phyloP scores from a whole-genome alignment of 495 filamentous ascomycete species.

The Neurospora sp. region DNA sequence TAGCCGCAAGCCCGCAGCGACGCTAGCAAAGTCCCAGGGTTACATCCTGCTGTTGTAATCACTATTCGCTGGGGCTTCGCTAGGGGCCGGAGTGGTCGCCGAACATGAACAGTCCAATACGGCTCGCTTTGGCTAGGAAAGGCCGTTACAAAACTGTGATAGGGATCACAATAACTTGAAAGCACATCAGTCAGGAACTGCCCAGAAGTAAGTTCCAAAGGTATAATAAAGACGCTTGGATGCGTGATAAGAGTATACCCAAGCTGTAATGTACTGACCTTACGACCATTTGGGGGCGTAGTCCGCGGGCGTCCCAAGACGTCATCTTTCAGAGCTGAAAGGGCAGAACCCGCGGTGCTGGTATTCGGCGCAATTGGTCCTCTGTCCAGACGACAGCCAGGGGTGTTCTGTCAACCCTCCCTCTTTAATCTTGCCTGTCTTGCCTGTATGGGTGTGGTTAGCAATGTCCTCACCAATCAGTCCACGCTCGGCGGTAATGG shows the following conservation, averaged over 20 bases:
- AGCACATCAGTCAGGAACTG: no score
- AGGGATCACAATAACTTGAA: no score
- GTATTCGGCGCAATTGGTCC: not conserved
- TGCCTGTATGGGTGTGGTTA: not conserved
- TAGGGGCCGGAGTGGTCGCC: not conserved
- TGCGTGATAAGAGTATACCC: no score
- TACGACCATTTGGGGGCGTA: not conserved
- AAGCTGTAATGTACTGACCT: no score
- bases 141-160: no score
- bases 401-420: not conserved
- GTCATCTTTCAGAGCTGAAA: not conserved
- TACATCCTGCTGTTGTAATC: not conserved
- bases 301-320: not conserved
- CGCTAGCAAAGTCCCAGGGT: not conserved
- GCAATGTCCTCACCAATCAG: not conserved
- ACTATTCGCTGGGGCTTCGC: not conserved
- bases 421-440: not conserved
- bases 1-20: not conserved
- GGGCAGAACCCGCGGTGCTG: not conserved
- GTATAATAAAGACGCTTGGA: no score
- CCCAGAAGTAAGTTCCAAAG: no score
- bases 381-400: not conserved
- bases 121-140: no score
- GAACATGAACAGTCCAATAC: no score
- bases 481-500: not conserved